Evolutionary conservation across 805 yeast genomes (phyloP), one percentile per base, ranked within the genome.

Genomic region (Nakazawaea wickerhamii): DNA sequence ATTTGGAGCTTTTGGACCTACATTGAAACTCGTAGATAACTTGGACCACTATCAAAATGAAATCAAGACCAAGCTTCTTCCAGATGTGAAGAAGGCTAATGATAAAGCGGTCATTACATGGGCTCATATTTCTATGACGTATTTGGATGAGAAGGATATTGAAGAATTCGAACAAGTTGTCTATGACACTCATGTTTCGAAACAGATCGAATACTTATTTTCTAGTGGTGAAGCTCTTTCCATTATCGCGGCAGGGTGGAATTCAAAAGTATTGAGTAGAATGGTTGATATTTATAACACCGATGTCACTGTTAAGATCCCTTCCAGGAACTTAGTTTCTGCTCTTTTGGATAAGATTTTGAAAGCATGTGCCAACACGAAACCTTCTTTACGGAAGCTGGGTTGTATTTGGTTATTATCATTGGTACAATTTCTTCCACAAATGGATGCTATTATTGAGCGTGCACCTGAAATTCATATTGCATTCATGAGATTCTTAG

Each of bases 351-450:
- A 66, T 1, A 57, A 59, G 4, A 65, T 85, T 0, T 60, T 90
- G 20, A 57, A 57, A 13, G 68, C 79, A 1, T 76, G 87, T 47
- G 59, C 68, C 3, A 68, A 75, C 6, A 76, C 95, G 0, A 85
- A 84, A 50, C 96, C 96, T 0, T 61, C 81, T 1, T 58, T 86
- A 25, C 68, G 95, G 47, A 82, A 74, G 48, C 82, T 90, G 0
- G 76, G 88, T 0, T 86, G 96, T 60, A 75, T 91, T 30, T 88
- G 98, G 95, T 64, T 91, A 20, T 67, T 91, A 13, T 83, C 95
- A 0, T 51, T 90, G 33, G 81, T 80, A 6, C 95, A 88, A 54
- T 85, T 77, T 54, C 80, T 89, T 53, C 78, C 82, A 3, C 69
- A 75, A 23, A 54, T 68, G 11, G 53, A 63, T 1, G 54, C 55